Base-by-base conservation (phyloP, 176 grass and related monocot genomes). In the Eremochloa ophiuroides region DNA sequence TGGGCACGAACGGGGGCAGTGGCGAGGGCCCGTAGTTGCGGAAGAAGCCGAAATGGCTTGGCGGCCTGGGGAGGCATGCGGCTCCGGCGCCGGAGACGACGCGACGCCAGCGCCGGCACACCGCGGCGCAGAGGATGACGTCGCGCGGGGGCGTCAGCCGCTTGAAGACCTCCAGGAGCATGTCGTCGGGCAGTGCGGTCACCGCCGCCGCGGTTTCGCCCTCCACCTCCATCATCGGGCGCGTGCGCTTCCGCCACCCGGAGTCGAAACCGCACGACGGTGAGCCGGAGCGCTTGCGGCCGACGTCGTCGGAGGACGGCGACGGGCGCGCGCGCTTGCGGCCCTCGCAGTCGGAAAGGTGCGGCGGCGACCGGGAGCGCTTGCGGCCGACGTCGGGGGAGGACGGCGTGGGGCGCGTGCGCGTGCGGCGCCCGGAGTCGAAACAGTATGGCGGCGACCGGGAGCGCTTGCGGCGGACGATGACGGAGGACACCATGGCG, bases 151-250 rank as follows among this genome's bases (percentile, higher is more conserved):
- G 78, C 11, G 58, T 27, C n/a, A 89, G 34, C 0, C 71, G 65
- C 65, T 34, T 77, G 56, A 89, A 82, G 20, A 89, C 83, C 66
- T 81, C 87, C 0, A 85, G 27, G 1, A 89, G 78, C 43, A 89
- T 82, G 78, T 85, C 87, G 64, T 85, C 82, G 4, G 87, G 82
- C 11, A 89, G 77, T 3, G 71, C 28, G 17, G 27, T 14, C 10
- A 7, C 59, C 41, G 15, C 43, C 5, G 8, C 5, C 5, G 4
- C 41, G 6, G 2, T 3, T 25, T 31, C 17, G 3, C 26, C 8
- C 25, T 12, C 10, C 71, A 3, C 8, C 44, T 38, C 44, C 77
- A 1, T 28, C 53, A 1, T 0, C 67, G 2, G 37, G 34, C 10
- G 78, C 78, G 58, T 20, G 31, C 71, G 64, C 41, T 42, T 71